A percentile compares a stretch with the other conserved stretches of the same genome.
These are phyloP conservation scores for Rhodamnia argentea DNA, from an alignment of 345 rosid species.

Conservation along the genomic window DNA sequence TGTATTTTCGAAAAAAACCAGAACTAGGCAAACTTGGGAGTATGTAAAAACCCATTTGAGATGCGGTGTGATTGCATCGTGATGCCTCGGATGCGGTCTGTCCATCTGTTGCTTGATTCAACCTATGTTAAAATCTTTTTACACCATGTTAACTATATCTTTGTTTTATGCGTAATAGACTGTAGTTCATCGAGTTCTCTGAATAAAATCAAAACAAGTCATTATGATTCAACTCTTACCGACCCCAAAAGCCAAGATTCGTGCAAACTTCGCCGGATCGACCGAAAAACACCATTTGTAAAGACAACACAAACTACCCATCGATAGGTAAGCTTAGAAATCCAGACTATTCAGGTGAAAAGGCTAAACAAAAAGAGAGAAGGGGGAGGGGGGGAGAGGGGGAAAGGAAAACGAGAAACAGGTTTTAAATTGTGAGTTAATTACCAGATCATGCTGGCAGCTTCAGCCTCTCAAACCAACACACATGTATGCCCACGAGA, in stretches of 20 bases:
- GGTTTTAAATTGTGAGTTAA: neutral
- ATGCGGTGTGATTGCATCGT: neutral
- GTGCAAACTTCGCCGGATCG: neutral
- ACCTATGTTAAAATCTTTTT: neutral
- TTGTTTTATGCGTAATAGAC: neutral
- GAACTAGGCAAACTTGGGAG: neutral
- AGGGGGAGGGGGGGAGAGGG: neutral
- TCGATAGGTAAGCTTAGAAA: neutral
- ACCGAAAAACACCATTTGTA: neutral
- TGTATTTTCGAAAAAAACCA: neutral
- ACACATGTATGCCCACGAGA: neutral
- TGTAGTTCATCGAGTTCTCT: neutral
- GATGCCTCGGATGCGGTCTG: neutral
- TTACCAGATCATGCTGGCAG: slow-evolving; percentile 99
- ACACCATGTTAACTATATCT: neutral
- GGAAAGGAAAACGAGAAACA: neutral
- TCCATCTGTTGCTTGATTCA: neutral
- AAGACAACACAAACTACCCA: neutral
- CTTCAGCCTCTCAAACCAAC: slow-evolving; percentile 94
- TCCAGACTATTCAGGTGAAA: neutral
- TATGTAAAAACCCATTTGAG: neutral
- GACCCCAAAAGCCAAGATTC: neutral
- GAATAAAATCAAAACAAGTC: neutral
- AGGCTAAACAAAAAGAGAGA: neutral
- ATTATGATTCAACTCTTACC: neutral